phyloP scores from a whole-genome alignment of 352 stramenopile genomes.

The Pythium apleroticum region DNA sequence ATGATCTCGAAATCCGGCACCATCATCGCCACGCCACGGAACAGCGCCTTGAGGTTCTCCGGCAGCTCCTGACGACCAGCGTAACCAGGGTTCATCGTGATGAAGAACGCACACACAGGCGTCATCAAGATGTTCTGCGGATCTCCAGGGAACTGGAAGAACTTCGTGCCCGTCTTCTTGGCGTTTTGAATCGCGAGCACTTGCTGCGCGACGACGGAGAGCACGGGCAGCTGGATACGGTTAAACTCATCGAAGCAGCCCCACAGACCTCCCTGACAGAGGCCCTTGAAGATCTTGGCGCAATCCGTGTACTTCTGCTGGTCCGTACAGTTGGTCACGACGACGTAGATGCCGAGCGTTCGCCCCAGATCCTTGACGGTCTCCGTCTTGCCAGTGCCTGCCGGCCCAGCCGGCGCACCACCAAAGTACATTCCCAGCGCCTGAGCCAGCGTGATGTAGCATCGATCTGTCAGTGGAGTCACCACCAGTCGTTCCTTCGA shows the following conservation, averaged over 20 bases:
- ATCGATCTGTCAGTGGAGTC: constrained; percentile 96
- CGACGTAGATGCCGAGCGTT: constrained; percentile 95
- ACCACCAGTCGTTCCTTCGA: constrained; percentile 97
- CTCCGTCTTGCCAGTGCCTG: constrained; percentile 97
- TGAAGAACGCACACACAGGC: constrained; percentile 97
- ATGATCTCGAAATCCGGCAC: constrained; percentile 93
- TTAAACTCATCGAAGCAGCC: constrained; percentile 99
- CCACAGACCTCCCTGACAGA: constrained; percentile 96
- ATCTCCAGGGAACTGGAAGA: constrained; percentile 98
- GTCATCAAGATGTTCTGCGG: constrained; percentile 96
- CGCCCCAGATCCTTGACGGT: constrained; percentile 97
- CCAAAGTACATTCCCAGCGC: constrained; percentile 98
- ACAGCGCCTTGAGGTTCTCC: constrained; percentile 98
- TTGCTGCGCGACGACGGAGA: constrained; percentile 97
- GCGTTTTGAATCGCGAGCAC: constrained; percentile 98
- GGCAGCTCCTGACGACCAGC: constrained; percentile 96
- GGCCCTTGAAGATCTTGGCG: constrained; percentile 98
- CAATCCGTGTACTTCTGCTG: constrained; percentile 98
- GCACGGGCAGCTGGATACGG: constrained; percentile 94
- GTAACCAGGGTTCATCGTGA: constrained; percentile 99
- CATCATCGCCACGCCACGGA: constrained; percentile 92
- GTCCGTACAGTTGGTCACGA: constrained; percentile 97
- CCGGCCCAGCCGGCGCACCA: constrained; percentile 92
- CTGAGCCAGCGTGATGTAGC: constrained; percentile 97
- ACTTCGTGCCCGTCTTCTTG: constrained; percentile 94